Base-by-base conservation (phyloP, 1,284 basidiomycete species). In the Neotropicomus parvogracilis region DNA sequence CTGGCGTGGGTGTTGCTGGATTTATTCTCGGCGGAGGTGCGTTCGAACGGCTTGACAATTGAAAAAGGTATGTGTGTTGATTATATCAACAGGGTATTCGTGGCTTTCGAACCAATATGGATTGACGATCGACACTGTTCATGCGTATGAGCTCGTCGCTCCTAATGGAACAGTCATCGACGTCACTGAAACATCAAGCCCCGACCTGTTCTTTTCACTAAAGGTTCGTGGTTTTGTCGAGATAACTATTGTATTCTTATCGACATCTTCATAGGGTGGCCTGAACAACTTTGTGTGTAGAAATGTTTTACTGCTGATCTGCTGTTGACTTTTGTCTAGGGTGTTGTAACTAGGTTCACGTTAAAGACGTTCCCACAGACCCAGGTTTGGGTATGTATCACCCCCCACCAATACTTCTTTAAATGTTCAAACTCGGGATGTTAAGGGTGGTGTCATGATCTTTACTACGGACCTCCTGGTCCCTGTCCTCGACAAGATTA, bases 291-390 rank as follows among this genome's bases (percentile, higher is more conserved):
- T 80, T 52, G 81, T 80, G 47, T 49, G 75, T 66, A 6, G 10
- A 32, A 20, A 16, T 19, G 3, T 10, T 36, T 4, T 37, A 5
- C 4, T 0, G 12, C 16, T 3, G 24, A 28, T 6, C 19, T 19
- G 36, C 21, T 40, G 37, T 28, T 31, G 6, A 51, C 14, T 7
- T 11, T 28, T 19, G n/a, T 31, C 16, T 36, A 83, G 80, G 81
- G 80, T 1, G 78, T 83, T 28, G 79, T 83, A 6, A 83, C 78
- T 2, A 72, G 70, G 40, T 80, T 83, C 56, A 78, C 74, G 0
- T 50, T 83, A 12, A 70, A 74, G 53, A 72, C 78, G 0, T 73
- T 72, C 59, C 74, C 77, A 11, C 79, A 82, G 62, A 70, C 66
- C 0, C 56, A 76, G 54, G 75, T 83, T 40, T 84, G 81, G 81